A percentile compares a stretch with the other conserved stretches of the same genome.
Evolutionary conservation across 768 basidiomycete species (phyloP).

Genomic region (Tulasnella sp.): DNA sequence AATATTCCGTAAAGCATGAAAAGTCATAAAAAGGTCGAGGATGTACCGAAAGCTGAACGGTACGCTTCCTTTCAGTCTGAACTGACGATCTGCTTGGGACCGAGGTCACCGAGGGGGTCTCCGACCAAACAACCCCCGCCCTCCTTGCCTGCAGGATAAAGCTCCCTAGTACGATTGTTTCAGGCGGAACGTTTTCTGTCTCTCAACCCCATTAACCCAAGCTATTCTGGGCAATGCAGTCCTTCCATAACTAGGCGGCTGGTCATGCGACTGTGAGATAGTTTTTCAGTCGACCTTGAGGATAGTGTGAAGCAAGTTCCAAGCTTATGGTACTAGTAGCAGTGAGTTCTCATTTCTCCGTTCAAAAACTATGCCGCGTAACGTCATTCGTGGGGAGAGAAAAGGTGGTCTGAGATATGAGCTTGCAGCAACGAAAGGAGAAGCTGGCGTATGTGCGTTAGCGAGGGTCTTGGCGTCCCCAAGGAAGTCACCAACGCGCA

Average conservation of each 20-base stretch:
- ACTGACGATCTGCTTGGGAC: not conserved
- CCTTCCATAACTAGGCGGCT: not conserved
- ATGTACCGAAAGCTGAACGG: not conserved
- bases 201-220: not conserved
- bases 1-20: too few relatives aligned
- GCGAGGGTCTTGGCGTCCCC: too few relatives aligned
- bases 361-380: not conserved
- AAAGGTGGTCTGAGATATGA: too few relatives aligned
- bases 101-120: not conserved
- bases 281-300: not conserved
- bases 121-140: not conserved
- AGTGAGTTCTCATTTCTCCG: not conserved
- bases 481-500: too few relatives aligned
- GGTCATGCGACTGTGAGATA: not conserved
- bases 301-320: not conserved
- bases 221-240: not conserved
- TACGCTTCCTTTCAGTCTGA: not conserved
- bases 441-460: too few relatives aligned
- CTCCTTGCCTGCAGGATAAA: not conserved
- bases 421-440: too few relatives aligned
- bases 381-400: not conserved
- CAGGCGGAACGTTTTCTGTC: not conserved
- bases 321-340: not conserved
- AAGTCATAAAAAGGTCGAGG: not conserved
- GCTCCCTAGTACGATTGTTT: not conserved